Evolutionary conservation across 495 filamentous ascomycete species (phyloP).

Genomic region (Annulohypoxylon bovei): DNA sequence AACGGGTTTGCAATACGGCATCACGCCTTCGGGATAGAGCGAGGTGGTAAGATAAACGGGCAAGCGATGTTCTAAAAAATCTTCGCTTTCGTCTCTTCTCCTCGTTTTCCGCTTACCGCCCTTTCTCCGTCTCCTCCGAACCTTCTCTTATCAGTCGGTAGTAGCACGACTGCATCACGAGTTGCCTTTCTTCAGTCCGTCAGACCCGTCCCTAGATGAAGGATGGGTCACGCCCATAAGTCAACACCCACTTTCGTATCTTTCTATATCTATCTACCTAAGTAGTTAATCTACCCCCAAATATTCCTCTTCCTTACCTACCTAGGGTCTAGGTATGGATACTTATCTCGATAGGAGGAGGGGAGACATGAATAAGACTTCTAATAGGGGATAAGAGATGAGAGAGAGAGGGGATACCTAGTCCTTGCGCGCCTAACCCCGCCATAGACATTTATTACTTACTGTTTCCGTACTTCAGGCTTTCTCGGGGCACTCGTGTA

Average conservation of each 20-base stretch:
- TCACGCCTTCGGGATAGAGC: constrained; percentile 13
- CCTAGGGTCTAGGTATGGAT: neutral
- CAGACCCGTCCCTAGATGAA: neutral
- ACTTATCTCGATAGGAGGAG: neutral
- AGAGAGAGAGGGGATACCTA: neutral
- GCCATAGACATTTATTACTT: neutral
- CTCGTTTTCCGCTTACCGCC: constrained; percentile 23
- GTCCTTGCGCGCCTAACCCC: too few species aligned
- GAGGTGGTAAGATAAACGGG: constrained; percentile 2
- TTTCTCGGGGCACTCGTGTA: constrained; percentile 6
- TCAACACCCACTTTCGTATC: constrained; percentile 10
- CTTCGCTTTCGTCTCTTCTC: too few species aligned
- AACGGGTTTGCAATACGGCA: neutral
- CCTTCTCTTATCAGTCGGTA: constrained; percentile 27
- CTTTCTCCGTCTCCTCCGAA: constrained; percentile 8
- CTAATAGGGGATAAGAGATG: neutral
- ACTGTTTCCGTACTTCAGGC: constrained; percentile 4
- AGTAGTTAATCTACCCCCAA: neutral
- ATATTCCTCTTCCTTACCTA: constrained; percentile 6
- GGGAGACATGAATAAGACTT: neutral
- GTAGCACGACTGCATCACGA: constrained; percentile 26
- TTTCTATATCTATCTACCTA: neutral
- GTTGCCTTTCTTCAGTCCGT: constrained; percentile 1
- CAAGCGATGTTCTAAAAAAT: neutral
- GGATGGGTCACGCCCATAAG: constrained; percentile 20